Percentiles rank a stretch among this genome's conserved stretches.
Evolutionary conservation across 352 stramenopile species (phyloP).

Genomic region (Globisporangium megalacanthum): DNA sequence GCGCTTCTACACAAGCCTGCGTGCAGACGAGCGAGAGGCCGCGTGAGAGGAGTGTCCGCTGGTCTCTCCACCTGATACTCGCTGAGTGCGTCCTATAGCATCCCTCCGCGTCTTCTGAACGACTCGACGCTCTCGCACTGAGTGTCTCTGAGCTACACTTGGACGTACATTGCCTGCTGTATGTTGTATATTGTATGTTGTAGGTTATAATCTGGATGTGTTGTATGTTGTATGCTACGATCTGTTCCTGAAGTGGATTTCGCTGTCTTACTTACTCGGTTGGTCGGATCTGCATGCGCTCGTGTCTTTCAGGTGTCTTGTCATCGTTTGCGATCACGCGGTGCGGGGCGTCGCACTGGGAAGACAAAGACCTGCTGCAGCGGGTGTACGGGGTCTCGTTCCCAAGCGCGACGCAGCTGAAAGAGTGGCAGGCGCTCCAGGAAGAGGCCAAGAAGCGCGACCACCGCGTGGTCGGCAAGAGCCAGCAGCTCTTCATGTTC

Average conservation of each 20-base stretch:
- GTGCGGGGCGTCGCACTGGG: slow-evolving; percentile 93
- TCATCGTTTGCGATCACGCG: slow-evolving; percentile 96
- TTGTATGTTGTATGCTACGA: slow-evolving; percentile 1
- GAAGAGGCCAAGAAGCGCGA: slow-evolving; percentile 96
- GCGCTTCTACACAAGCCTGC: slow-evolving; percentile 25
- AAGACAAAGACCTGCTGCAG: slow-evolving; percentile 90
- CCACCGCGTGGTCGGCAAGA: slow-evolving; percentile 91
- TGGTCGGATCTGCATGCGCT: background rate
- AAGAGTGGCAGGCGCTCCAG: slow-evolving; percentile 84
- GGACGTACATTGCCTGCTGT: slow-evolving; percentile 36
- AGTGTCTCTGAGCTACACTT: slow-evolving; percentile 80
- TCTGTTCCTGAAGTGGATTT: background rate
- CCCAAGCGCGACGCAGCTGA: slow-evolving; percentile 84
- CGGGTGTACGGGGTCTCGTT: slow-evolving; percentile 97
- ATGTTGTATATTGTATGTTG: slow-evolving; percentile 3
- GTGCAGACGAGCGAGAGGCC: slow-evolving; percentile 88
- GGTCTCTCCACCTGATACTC: slow-evolving; percentile 11
- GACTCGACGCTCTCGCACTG: slow-evolving; percentile 73
- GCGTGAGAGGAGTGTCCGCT: slow-evolving; percentile 16
- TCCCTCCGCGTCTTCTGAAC: slow-evolving; percentile 45
- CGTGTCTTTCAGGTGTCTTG: slow-evolving; percentile 37
- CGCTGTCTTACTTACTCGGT: no score
- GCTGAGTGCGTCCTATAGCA: slow-evolving; percentile 45
- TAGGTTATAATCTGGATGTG: slow-evolving; percentile 5
- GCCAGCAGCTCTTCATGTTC: slow-evolving; percentile 97